Conservation (phyloP, 2,329 filamentous ascomycete genomes). For the Fusarium nodosum region DNA sequence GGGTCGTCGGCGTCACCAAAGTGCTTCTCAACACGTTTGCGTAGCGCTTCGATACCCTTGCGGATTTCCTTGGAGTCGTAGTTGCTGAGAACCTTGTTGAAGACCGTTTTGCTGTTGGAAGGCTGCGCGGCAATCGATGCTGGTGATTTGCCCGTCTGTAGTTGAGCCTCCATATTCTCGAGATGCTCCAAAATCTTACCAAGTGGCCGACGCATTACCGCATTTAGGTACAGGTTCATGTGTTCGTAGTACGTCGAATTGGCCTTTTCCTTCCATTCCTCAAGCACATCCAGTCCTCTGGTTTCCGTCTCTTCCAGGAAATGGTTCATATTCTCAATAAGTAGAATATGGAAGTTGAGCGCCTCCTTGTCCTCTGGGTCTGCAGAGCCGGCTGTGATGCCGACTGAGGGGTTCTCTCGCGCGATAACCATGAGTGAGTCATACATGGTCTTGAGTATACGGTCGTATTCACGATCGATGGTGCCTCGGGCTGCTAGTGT, state of each 20-base stretch:
- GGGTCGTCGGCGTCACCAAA: slow-evolving; percentile 91
- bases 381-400: slow-evolving; percentile 59
- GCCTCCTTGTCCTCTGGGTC: slow-evolving; percentile 93
- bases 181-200: slow-evolving; percentile 93
- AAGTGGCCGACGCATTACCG: slow-evolving; percentile 88
- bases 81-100: slow-evolving; percentile 85
- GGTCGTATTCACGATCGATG: slow-evolving; percentile 88
- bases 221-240: slow-evolving; percentile 86
- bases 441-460: slow-evolving; percentile 95
- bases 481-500: slow-evolving; percentile 77
- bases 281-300: slow-evolving; percentile 78
- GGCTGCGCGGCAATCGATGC: slow-evolving; percentile 80
- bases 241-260: slow-evolving; percentile 85
- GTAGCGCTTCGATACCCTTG: slow-evolving; percentile 89
- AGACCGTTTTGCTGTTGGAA: slow-evolving; percentile 83
- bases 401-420: slow-evolving; percentile 71
- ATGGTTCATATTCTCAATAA: slow-evolving; percentile 99
- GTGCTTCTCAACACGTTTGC: slow-evolving; percentile 95
- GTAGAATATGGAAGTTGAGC: slow-evolving; percentile 94
- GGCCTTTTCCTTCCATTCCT: slow-evolving; percentile 86
- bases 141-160: slow-evolving; percentile 70
- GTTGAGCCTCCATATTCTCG: slow-evolving; percentile 85
- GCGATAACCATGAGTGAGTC: slow-evolving; percentile 97
- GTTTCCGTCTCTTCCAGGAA: slow-evolving; percentile 92
- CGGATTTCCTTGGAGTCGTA: slow-evolving; percentile 89